Percentiles rank a stretch among this genome's conserved stretches.
phyloP scores from a whole-genome alignment of 2,329 filamentous ascomycete species.

The Sporothrix curviconia region DNA sequence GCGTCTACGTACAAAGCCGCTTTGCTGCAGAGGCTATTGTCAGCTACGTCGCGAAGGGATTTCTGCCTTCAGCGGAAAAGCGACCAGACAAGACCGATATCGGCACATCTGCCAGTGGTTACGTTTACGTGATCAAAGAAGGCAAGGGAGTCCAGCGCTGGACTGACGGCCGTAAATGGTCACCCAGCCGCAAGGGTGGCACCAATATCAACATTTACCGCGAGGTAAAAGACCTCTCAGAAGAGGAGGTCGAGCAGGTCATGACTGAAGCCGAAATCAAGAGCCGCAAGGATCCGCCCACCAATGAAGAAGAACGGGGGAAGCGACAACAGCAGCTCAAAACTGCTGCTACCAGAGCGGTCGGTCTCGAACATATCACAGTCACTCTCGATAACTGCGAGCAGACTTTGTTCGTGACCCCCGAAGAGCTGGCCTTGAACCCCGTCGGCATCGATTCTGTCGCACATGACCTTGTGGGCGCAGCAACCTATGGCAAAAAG shows the following conservation, averaged over 20 bases:
- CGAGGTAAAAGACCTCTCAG: neutral
- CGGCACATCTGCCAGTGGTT: no score
- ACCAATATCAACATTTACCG: neutral
- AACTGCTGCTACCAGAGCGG: no score
- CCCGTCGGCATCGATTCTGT: neutral
- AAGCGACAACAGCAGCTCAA: no score
- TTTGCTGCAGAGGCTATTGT: neutral
- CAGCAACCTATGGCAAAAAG: neutral
- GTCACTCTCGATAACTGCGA: neutral
- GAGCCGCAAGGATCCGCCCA: no score
- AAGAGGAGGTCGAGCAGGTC: neutral
- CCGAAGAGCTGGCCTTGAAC: neutral
- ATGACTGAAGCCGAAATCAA: no score
- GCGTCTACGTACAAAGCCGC: neutral
- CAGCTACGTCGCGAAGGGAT: no score
- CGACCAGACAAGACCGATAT: no score
- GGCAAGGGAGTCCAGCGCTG: neutral
- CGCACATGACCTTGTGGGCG: neutral
- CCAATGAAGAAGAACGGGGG: no score
- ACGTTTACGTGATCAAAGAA: neutral
- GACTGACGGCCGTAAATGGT: neutral
- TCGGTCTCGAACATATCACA: neutral
- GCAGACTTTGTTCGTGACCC: neutral
- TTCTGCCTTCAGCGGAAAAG: neutral
- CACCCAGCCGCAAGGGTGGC: neutral